Base-by-base conservation (phyloP, 192 early-diverging fungal species). In the Entomortierella lignicola region DNA sequence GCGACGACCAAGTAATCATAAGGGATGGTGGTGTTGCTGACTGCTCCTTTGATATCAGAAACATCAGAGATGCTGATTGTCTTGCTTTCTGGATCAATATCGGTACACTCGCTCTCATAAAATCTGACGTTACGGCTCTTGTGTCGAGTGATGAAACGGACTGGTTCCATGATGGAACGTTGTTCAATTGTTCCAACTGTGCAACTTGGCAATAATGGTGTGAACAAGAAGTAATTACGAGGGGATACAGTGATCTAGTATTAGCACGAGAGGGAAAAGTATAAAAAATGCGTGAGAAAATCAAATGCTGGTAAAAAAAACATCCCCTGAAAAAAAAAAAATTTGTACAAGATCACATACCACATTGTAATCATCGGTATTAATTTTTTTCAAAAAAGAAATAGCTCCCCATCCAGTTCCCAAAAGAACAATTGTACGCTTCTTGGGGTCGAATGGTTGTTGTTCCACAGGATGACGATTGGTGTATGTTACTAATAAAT, bases 121-220 rank as follows among this genome's bases (percentile, higher is more conserved):
- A 97, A 94, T 82, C 86, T 88, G 75, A 96, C 89, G 66, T 91
- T 91, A 43, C 94, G 89, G 47, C 82, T 84, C 87, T 98, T 98
- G 86, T 93, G 92, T 25, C 95, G 89, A 56, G 92, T 94, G 56
- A 98, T 84, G 85, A 90, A 94, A 21, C 95, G 92, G 55, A 96
- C 87, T 10, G 95, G 94, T 81, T 93, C 89, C 85, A 96, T 92
- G 81, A 97, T 92, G 31, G 90, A 92, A 27, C 95, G 86, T 50
- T 94, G 84, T 63, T 96, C 94, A 48, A 97, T 87, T 0, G 94
- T 96, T 65, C 95, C 95, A n/a, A 94, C 92, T 2, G 95, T 96
- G 70, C 88, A 91, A 59, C 86, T 90, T 34, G 89, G 87, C 70
- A 91, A 74, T 80, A 93, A 72, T 42, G 91, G 89, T 30, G 92